Conservation (phyloP, 305 asterid genomes). For the Vinca major region DNA sequence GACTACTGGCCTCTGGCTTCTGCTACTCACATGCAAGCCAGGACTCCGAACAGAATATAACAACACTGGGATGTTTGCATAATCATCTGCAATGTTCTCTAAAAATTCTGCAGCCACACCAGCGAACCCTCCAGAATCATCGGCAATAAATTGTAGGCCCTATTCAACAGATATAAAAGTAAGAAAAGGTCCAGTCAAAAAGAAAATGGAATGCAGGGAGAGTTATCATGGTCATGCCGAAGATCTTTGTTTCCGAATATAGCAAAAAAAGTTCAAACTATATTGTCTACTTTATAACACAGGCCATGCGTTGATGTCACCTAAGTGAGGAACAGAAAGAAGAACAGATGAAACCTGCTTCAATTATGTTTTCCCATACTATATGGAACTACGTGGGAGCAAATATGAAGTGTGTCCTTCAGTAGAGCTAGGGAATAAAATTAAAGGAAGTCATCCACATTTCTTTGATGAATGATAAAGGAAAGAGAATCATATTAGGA, state of each 20-base stretch:
- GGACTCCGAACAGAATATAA: constrained; percentile 61
- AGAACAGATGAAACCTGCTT: background rate
- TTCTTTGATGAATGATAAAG: background rate
- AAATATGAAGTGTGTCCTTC: background rate
- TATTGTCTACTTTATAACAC: background rate
- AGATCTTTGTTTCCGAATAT: background rate
- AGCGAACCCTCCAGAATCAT: constrained; percentile 85
- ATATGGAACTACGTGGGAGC: background rate
- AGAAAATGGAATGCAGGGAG: background rate
- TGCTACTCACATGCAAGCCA: constrained; percentile 27
- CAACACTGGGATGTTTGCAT: constrained; percentile 64
- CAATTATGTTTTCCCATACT: background rate
- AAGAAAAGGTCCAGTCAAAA: constrained; percentile 7
- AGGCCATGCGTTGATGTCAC: background rate
- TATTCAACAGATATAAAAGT: constrained; percentile 17
- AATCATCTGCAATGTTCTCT: constrained; percentile 87
- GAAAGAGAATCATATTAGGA: background rate
- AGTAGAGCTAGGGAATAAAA: background rate
- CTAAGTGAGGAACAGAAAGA: background rate
- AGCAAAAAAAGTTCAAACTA: background rate
- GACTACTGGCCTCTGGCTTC: constrained; percentile 41
- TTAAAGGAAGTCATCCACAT: background rate
- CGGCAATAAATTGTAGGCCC: constrained; percentile 82
- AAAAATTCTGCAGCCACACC: constrained; percentile 72
- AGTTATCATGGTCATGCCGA: background rate